Percentiles rank a stretch among this genome's conserved stretches.
Conservation (phyloP, 257 asterid genomes). For the Solanum chaucha region DNA sequence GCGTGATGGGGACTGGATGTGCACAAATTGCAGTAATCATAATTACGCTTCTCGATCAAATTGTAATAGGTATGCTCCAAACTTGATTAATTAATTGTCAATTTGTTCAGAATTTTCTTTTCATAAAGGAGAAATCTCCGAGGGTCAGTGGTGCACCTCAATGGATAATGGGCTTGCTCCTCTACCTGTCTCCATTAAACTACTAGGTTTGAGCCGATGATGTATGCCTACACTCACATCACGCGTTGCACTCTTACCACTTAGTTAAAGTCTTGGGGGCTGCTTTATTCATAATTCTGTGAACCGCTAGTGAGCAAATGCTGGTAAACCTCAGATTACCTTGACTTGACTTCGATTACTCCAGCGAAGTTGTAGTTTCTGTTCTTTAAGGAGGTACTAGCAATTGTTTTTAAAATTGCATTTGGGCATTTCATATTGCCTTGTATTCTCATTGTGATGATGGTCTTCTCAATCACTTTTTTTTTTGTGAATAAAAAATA, state of each 20-base stretch:
- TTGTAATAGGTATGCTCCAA: too few species aligned
- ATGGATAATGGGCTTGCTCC: not conserved
- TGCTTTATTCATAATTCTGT: not conserved
- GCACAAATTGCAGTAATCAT: slow-evolving; percentile 84
- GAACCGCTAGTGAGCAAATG: not conserved
- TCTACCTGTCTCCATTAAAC: not conserved
- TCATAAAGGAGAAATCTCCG: not conserved
- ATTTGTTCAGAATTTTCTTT: not conserved
- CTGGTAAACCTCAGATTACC: not conserved
- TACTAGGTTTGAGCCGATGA: not conserved
- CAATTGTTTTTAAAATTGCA: not conserved
- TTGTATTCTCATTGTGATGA: not conserved
- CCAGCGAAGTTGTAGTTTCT: not conserved
- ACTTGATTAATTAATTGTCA: too few species aligned
- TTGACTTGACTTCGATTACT: not conserved
- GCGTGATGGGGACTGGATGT: slow-evolving; percentile 98
- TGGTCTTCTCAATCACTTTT: not conserved
- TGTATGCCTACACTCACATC: not conserved
- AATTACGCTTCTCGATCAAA: slow-evolving; percentile 81
- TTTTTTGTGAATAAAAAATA: not conserved
- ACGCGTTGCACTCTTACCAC: not conserved
- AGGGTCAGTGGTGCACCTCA: not conserved
- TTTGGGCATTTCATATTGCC: not conserved
- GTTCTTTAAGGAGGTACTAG: not conserved
- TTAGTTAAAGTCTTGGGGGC: not conserved